phyloP scores from a whole-genome alignment of 2,329 filamentous ascomycete species.

The Bretziella fagacearum region DNA sequence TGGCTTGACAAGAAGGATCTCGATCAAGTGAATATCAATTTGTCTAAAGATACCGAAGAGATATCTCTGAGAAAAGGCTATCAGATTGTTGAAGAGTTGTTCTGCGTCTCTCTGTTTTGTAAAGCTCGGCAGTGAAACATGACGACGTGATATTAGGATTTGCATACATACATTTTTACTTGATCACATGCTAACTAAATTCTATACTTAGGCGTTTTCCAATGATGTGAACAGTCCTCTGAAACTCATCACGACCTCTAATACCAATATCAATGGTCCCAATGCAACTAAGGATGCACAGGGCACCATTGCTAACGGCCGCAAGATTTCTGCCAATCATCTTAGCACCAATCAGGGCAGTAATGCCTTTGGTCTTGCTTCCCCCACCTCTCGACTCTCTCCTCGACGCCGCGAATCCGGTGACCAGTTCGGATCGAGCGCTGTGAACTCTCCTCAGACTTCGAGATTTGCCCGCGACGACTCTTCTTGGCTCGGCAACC shows the following conservation, averaged over 20 bases:
- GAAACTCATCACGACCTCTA: constrained; percentile 57
- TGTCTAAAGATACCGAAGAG: too few species aligned
- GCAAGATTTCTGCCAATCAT: constrained; percentile 72
- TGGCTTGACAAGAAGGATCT: too few species aligned
- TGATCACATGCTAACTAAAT: too few species aligned
- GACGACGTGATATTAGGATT: too few species aligned
- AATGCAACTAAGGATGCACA: constrained; percentile 18
- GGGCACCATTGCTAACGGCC: constrained; percentile 43
- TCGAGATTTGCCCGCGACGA: constrained; percentile 48
- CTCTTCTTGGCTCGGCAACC: constrained; percentile 40
- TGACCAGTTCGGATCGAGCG: constrained; percentile 38
- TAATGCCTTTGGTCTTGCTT: constrained; percentile 46
- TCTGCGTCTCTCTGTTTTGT: too few species aligned
- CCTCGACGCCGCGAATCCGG: constrained; percentile 68
- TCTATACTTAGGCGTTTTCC: constrained; percentile 71
- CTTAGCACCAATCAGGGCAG: constrained; percentile 33
- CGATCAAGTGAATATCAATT: too few species aligned
- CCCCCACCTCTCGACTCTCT: constrained; percentile 57
- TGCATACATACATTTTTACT: too few species aligned
- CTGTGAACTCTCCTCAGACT: constrained; percentile 42
- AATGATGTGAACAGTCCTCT: constrained; percentile 76
- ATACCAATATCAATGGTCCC: constrained; percentile 1
- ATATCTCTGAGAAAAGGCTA: too few species aligned
- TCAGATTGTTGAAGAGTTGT: too few species aligned
- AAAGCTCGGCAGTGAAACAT: too few species aligned